Percentiles rank a stretch among this genome's conserved stretches.
These are phyloP conservation scores for Erigeron canadensis DNA, from an alignment of 129 eudicot genomes.

Conservation along the genomic window DNA sequence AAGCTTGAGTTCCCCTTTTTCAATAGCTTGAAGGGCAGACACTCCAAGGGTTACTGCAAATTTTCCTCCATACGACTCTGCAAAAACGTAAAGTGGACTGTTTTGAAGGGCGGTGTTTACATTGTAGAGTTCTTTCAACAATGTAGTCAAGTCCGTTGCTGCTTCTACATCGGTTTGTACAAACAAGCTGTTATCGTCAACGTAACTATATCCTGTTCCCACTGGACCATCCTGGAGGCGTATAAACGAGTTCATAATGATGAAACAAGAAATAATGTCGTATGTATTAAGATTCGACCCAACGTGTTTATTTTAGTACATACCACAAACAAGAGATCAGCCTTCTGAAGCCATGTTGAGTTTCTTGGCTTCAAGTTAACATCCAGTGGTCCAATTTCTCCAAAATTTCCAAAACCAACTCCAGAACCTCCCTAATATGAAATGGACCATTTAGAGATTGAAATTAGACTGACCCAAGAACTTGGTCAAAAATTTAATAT, in stretches of 20 bases:
- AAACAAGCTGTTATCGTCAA: slow-evolving; percentile 50
- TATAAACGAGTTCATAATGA: neutral
- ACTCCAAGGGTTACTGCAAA: slow-evolving; percentile 73
- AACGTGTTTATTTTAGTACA: neutral
- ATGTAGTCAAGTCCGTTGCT: slow-evolving; percentile 70
- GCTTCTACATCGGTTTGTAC: slow-evolving; percentile 85
- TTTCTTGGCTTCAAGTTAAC: slow-evolving; percentile 49
- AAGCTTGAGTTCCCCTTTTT: slow-evolving; percentile 53
- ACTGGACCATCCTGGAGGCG: slow-evolving; percentile 83
- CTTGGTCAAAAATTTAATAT: neutral
- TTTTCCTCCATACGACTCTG: slow-evolving; percentile 86
- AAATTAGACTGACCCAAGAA: neutral
- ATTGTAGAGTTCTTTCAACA: slow-evolving; percentile 59
- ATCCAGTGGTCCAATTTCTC: slow-evolving; percentile 60
- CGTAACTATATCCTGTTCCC: slow-evolving; percentile 90
- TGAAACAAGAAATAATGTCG: neutral
- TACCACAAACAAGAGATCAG: slow-evolving; percentile 69
- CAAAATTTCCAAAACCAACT: slow-evolving; percentile 62
- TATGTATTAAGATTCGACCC: neutral
- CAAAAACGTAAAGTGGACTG: slow-evolving; percentile 69
- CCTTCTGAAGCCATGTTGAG: slow-evolving; percentile 56
- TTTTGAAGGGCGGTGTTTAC: slow-evolving; percentile 47
- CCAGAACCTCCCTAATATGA: slow-evolving; percentile 51
- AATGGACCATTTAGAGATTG: neutral
- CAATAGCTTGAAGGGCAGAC: slow-evolving; percentile 68